phyloP scores from a whole-genome alignment of 176 grass and related monocot species.

The Cenchrus fungigraminus region DNA sequence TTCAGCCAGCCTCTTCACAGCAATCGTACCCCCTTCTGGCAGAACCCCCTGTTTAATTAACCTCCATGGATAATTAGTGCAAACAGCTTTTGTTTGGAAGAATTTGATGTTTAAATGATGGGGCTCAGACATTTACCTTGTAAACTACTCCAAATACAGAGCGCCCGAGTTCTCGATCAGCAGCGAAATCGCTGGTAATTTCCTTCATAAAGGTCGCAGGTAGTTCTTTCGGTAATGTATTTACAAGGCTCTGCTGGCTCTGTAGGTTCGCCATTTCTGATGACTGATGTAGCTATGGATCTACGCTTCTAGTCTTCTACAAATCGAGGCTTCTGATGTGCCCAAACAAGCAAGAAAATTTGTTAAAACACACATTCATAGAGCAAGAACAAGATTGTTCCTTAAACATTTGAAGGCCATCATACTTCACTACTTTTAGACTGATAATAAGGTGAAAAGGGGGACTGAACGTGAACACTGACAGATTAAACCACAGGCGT shows the following conservation, averaged over 20 bases:
- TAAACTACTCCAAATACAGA: slow-evolving; percentile 14
- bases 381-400: too few species aligned
- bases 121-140: background rate
- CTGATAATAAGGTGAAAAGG: too few species aligned
- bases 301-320: too few species aligned
- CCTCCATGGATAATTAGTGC: background rate
- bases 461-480: too few species aligned
- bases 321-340: too few species aligned
- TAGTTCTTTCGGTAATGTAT: background rate
- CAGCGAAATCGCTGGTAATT: background rate
- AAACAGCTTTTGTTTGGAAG: background rate
- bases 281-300: background rate
- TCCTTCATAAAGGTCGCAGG: slow-evolving; percentile 11
- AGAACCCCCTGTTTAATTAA: background rate
- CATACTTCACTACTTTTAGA: too few species aligned
- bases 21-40: background rate
- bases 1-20: slow-evolving; percentile 11
- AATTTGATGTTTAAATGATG: background rate
- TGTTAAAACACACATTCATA: too few species aligned
- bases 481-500: background rate
- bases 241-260: background rate
- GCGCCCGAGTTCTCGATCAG: background rate
- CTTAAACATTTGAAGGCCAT: too few species aligned
- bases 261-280: background rate
- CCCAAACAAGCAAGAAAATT: too few species aligned